Percentiles rank a stretch among this genome's conserved stretches.
Conservation (phyloP, 139 green algal genomes). For the Tetraselmis striata region DNA sequence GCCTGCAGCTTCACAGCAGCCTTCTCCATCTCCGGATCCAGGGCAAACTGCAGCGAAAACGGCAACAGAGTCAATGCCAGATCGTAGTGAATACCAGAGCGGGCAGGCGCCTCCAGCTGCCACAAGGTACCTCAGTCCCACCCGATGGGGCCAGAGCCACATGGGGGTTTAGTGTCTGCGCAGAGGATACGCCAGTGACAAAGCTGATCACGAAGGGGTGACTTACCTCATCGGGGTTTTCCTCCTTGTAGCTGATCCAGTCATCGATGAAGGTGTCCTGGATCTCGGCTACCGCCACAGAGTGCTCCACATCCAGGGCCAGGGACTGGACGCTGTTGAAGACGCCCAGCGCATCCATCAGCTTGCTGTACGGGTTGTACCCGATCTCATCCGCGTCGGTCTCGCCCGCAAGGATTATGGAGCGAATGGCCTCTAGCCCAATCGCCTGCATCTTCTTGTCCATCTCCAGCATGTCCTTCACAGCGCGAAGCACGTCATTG, state of each 20-base stretch:
- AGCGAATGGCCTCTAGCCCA: background rate
- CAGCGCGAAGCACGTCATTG: background rate
- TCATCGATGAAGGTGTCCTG: background rate
- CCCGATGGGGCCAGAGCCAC: too few species aligned
- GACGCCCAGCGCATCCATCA: background rate
- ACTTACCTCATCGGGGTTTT: background rate
- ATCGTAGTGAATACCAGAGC: too few species aligned
- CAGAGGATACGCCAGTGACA: too few species aligned
- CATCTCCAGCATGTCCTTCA: background rate
- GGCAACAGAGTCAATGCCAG: too few species aligned
- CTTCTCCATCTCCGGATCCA: background rate
- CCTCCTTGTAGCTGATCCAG: background rate
- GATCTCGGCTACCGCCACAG: background rate
- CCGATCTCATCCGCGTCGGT: background rate
- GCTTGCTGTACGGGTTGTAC: background rate
- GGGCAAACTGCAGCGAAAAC: background rate
- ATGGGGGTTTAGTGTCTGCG: too few species aligned
- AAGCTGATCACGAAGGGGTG: too few species aligned
- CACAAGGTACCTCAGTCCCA: too few species aligned
- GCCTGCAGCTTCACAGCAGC: background rate
- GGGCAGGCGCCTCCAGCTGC: too few species aligned
- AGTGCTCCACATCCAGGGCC: background rate
- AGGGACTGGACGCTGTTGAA: background rate
- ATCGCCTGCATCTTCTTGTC: background rate
- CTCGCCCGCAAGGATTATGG: background rate